Percentiles rank a stretch among this genome's conserved stretches.
Conservation (phyloP, 352 stramenopile genomes). For the Phytophthora pisi region DNA sequence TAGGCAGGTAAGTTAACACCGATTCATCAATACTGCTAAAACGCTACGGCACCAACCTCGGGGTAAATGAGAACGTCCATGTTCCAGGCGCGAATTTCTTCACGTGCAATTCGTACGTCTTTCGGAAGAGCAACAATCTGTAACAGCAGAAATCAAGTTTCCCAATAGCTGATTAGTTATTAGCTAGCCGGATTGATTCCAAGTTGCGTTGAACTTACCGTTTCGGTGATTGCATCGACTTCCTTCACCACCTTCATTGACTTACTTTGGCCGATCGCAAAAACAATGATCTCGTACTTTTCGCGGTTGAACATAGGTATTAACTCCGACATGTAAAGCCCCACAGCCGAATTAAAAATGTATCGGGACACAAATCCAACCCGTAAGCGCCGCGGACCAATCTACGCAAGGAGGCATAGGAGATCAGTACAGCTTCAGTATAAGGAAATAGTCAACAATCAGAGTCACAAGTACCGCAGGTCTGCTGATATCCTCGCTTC, state of each 20-base stretch:
- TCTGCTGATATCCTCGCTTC: constrained; percentile 14
- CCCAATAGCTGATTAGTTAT: background rate
- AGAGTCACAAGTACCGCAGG: constrained; percentile 18
- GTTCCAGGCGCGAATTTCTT: constrained; percentile 54
- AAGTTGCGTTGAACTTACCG: constrained; percentile 4
- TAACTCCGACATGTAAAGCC: constrained; percentile 70
- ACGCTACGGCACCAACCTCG: constrained; percentile 45
- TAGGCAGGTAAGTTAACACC: constrained; percentile 7
- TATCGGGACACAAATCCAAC: constrained; percentile 75
- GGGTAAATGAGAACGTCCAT: constrained; percentile 78
- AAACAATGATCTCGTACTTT: constrained; percentile 78
- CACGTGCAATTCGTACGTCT: constrained; percentile 46
- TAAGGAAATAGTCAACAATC: background rate
- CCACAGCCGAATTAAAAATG: constrained; percentile 56
- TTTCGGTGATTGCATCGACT: constrained; percentile 61
- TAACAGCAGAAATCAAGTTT: background rate
- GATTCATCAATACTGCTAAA: background rate
- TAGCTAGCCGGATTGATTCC: background rate
- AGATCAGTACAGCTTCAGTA: constrained; percentile 1
- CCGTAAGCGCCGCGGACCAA: constrained; percentile 44
- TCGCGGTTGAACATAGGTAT: constrained; percentile 52
- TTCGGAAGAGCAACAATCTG: constrained; percentile 64
- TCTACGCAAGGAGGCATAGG: constrained; percentile 22
- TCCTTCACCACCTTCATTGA: constrained; percentile 53
- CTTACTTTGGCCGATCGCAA: constrained; percentile 65